A percentile compares a stretch with the other conserved stretches of the same genome.
phyloP scores from a whole-genome alignment of 2,329 filamentous ascomycete genomes.

The Coniochaeta prunicola region DNA sequence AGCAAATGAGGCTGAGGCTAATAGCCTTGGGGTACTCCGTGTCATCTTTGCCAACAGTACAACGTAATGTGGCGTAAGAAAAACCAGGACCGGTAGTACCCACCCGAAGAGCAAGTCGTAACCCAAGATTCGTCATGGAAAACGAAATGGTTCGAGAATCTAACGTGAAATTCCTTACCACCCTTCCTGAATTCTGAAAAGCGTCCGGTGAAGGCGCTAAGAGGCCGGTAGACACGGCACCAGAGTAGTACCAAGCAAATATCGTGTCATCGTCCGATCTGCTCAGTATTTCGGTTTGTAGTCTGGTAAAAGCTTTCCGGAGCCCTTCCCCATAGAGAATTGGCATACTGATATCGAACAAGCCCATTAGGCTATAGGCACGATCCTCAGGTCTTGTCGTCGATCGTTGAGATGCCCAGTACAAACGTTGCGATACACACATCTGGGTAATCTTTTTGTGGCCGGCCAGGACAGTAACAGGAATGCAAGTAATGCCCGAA shows the following conservation, averaged over 20 bases:
- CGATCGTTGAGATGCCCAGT: constrained; percentile 3
- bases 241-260: background rate
- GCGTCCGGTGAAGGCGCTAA: background rate
- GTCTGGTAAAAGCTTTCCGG: constrained; percentile 3
- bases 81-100: no score
- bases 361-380: constrained; percentile 6
- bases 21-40: no score
- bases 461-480: background rate
- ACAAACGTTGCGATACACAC: constrained; percentile 3
- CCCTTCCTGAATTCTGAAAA: background rate
- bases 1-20: no score
- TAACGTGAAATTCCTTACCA: background rate
- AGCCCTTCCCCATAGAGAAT: constrained; percentile 8
- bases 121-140: background rate
- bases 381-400: constrained; percentile 5
- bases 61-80: no score
- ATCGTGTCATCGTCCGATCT: background rate
- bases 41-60: no score
- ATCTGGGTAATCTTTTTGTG: background rate
- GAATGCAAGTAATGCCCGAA: background rate
- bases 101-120: no score
- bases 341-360: constrained; percentile 7
- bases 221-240: background rate
- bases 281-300: constrained; percentile 3
- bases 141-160: background rate